phyloP scores from a whole-genome alignment of 2,329 filamentous ascomycete species.

The Truncatella angustata region DNA sequence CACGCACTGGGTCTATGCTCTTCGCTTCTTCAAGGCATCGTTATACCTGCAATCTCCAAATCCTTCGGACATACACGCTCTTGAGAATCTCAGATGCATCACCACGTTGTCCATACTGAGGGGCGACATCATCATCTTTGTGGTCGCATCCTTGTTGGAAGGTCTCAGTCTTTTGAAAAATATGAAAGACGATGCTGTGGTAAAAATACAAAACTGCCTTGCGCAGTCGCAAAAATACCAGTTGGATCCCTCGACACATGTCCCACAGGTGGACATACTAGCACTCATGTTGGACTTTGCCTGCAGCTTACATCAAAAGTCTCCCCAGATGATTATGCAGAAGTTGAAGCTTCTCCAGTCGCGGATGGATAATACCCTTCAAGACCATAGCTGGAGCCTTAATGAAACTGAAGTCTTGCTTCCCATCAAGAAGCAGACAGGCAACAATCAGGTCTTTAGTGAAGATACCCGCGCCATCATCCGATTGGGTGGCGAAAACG shows the following conservation, averaged over 20 bases:
- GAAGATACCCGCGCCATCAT: conserved; percentile 56
- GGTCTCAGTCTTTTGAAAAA: conserved; percentile 67
- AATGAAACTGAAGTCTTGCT: conserved; percentile 50
- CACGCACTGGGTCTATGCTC: conserved; percentile 72
- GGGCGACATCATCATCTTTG: conserved; percentile 62
- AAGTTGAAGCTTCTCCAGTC: conserved; percentile 64
- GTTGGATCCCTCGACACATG: conserved; percentile 58
- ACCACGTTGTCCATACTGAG: conserved; percentile 56
- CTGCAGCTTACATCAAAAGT: conserved; percentile 65
- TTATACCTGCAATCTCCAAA: conserved; percentile 63
- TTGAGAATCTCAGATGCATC: conserved; percentile 69
- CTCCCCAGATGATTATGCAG: conserved; percentile 50
- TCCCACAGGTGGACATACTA: conserved; percentile 66
- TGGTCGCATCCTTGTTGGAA: conserved; percentile 66
- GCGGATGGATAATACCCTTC: conserved; percentile 56
- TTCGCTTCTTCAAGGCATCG: conserved; percentile 70
- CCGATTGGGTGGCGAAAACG: conserved; percentile 41
- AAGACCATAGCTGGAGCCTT: conserved; percentile 43
- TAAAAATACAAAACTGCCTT: conserved; percentile 69
- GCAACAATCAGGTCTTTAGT: conserved; percentile 50
- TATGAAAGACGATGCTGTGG: conserved; percentile 62
- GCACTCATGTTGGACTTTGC: conserved; percentile 68
- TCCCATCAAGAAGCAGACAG: conserved; percentile 52
- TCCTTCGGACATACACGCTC: conserved; percentile 58
- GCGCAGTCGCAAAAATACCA: conserved; percentile 73